Evolutionary conservation across 1,284 basidiomycete genomes (phyloP), one percentile per base, ranked within the genome.

Genomic region (Puccinia horiana): DNA sequence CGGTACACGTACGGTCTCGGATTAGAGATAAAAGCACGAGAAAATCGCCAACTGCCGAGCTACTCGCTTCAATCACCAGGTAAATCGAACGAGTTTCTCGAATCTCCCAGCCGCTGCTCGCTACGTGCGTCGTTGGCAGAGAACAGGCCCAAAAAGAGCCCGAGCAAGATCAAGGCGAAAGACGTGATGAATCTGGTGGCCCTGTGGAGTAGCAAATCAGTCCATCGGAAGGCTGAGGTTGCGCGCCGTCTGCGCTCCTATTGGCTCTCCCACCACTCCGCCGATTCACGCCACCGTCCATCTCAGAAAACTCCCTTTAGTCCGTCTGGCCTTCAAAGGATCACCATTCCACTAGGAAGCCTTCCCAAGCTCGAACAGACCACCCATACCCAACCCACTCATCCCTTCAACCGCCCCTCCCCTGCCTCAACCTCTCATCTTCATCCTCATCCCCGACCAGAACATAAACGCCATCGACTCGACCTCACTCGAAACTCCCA

Each of bases 131-230:
- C 58, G 29, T 3, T 11, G n/a, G 35, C 35, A 37, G 23, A 32
- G 12, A 67, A 44, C 18, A 2, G 23, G 47, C 54, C 32, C 2
- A 26, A 40, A 5, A 49, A 73, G 37, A 35, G 29, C 70, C 47
- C 44, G 16, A 42, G n/a, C 69, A 29, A 56, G 61, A 44, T 61
- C 29, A 61, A 61, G 58, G 37, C 35, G 12, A 47, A 70, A 56
- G 63, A 79, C 69, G 63, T 47, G 32, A 79, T 79, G 77, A 79
- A 79, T 35, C 49, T 79, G 26, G 49, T 79, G 40, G 61, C 77
- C 26, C 32, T 79, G 12, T 79, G 77, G 77, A 79, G 63, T 12
- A 79, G 77, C 42, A 58, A 79, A 54, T 58, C 63, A 26, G 77
- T 69, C 40, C 44, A 49, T 42, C 61, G 76, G 1, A 67, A 37